These are phyloP conservation scores for Phaffia tasmanica DNA, from an alignment of 768 basidiomycete species.

Conservation along the genomic window DNA sequence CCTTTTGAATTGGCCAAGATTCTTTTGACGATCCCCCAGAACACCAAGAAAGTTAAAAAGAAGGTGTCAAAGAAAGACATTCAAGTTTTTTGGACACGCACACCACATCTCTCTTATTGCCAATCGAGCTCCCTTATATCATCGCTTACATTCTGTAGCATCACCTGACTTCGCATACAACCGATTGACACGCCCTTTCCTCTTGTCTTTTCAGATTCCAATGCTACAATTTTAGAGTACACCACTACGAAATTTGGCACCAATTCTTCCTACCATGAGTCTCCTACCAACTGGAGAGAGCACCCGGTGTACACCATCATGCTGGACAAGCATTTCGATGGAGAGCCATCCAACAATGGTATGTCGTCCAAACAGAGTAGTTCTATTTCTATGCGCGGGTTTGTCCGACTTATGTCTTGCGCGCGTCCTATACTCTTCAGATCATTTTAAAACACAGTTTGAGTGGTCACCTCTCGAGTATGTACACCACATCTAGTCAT, in stretches of 20 bases:
- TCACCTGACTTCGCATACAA: not conserved
- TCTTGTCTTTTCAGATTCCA: conserved; percentile 4
- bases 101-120: not conserved
- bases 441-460: conserved; percentile 67
- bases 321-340: conserved; percentile 87
- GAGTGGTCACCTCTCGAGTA: conserved; percentile 44
- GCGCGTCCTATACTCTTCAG: not conserved
- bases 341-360: conserved; percentile 76
- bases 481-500: not conserved
- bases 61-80: not conserved
- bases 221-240: conserved; percentile 17
- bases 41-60: not conserved
- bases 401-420: not conserved
- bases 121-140: too few relatives aligned
- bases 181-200: not conserved
- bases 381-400: not conserved
- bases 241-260: conserved; percentile 19
- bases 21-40: too few relatives aligned
- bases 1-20: too few relatives aligned
- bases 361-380: not conserved
- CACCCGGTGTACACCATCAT: conserved; percentile 42
- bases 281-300: conserved; percentile 21
- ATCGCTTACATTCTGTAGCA: not conserved
- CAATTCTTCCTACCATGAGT: conserved; percentile 5
- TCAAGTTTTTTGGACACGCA: not conserved